Percentiles rank a stretch among this genome's conserved stretches.
These are phyloP conservation scores for Verticillium tricorpus DNA, from an alignment of 2,329 filamentous ascomycete species.

Conservation along the genomic window DNA sequence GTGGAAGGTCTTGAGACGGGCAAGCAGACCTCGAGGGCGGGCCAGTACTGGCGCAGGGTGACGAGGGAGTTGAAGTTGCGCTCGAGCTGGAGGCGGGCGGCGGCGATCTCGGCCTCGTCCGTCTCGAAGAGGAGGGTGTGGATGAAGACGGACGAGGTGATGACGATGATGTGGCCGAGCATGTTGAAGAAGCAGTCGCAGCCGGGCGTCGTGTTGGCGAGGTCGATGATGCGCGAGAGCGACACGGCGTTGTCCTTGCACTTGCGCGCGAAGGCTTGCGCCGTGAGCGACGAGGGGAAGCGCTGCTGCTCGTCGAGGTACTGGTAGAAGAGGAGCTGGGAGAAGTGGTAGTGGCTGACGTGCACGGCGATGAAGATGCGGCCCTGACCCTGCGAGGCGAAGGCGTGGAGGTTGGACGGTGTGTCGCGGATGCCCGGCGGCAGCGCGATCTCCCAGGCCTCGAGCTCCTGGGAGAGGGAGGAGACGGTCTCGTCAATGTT, in stretches of 20 bases:
- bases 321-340: slow-evolving; percentile 42
- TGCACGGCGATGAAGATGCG: slow-evolving; percentile 39
- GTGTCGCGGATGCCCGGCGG: slow-evolving; percentile 31
- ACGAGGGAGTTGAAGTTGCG: slow-evolving; percentile 40
- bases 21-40: slow-evolving; percentile 32
- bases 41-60: slow-evolving; percentile 34
- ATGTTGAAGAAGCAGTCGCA: slow-evolving; percentile 38
- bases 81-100: slow-evolving; percentile 31
- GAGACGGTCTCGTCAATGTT: slow-evolving; percentile 26
- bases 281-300: slow-evolving; percentile 17
- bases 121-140: slow-evolving; percentile 38
- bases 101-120: slow-evolving; percentile 27
- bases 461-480: slow-evolving; percentile 24
- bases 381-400: slow-evolving; percentile 32
- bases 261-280: slow-evolving; percentile 25
- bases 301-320: slow-evolving; percentile 27
- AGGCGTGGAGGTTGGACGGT: slow-evolving; percentile 30
- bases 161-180: slow-evolving; percentile 40
- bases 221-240: slow-evolving; percentile 35
- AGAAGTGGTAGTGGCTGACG: slow-evolving; percentile 41
- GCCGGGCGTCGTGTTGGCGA: slow-evolving; percentile 26
- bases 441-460: slow-evolving; percentile 28
- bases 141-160: slow-evolving; percentile 41
- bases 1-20: slow-evolving; percentile 35
- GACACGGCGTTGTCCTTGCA: slow-evolving; percentile 33